Base-by-base conservation (phyloP, 805 yeast species). In the Candida namnaoensis region DNA sequence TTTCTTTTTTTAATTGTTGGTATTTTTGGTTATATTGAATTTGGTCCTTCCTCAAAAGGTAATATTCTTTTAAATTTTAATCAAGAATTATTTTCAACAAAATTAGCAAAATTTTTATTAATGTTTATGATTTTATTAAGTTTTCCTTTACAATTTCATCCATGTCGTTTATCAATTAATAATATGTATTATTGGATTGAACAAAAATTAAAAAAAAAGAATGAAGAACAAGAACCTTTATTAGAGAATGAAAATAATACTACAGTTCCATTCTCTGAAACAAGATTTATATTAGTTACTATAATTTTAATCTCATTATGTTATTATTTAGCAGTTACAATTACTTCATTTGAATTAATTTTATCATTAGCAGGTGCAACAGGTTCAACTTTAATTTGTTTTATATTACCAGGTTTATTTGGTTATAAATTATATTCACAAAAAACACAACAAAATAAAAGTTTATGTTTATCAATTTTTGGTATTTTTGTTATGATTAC, bases 61-160 rank as follows among this genome's bases (percentile, higher is more conserved):
- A 85, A 85, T 56, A 75, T 85, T 49, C 72, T 85, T 41, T 60
- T 83, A 44, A 74, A 81, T 72, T 85, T 84, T 53, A 74, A 81
- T 33, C 66, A 69, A 7, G 65, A 71, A 42, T 69, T 77, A 3
- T 50, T 68, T 10, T 62, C 70, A 40, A 68, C 81, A 3, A 60
- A 60, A 36, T 35, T 69, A 14, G 93, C 87, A 6, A 72, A 83
- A 47, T 65, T 76, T 32, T 68, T 83, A 36, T 66, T 85, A 32
- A 84, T 80, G 1, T 57, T 79, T 15, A 82, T 84, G 90, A 84
- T 85, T 13, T 64, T 79, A n/a, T 64, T 85, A 35, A 80, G 88
- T 5, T 85, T 71, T 61, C 95, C 95, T 13, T 68, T 85, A 44
- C 78, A 84, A 70, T 82, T 87, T 52, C 88, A 84, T 58, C 95